Evolutionary conservation across 2,329 filamentous ascomycete species (phyloP).

Genomic region (Diaporthe sp.): DNA sequence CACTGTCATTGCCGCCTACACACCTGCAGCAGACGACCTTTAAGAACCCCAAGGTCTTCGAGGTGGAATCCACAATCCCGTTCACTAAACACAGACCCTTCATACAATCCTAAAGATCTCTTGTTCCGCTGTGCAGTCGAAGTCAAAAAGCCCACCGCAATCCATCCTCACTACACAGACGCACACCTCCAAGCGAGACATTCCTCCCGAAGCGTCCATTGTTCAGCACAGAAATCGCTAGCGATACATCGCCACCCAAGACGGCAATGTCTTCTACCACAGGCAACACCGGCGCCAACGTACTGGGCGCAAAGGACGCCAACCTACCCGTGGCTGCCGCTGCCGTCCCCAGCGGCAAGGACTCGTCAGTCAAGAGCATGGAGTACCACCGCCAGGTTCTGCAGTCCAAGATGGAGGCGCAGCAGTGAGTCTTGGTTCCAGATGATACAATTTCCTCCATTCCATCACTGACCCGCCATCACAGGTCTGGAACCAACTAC

Average conservation of each 20-base stretch:
- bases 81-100: slow-evolving; percentile 15
- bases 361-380: slow-evolving; percentile 69
- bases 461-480: slow-evolving; percentile 15
- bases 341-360: slow-evolving; percentile 52
- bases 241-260: background rate
- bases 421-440: slow-evolving; percentile 44
- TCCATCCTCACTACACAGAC: slow-evolving; percentile 1
- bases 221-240: background rate
- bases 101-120: slow-evolving; percentile 10
- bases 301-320: slow-evolving; percentile 76
- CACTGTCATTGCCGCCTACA: slow-evolving; percentile 1
- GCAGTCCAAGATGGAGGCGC: slow-evolving; percentile 77
- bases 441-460: background rate
- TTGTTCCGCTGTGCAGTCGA: slow-evolving; percentile 8
- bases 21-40: slow-evolving; percentile 1
- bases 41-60: slow-evolving; percentile 28
- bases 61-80: background rate
- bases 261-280: slow-evolving; percentile 64
- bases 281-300: slow-evolving; percentile 53
- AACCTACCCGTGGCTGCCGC: slow-evolving; percentile 66
- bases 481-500: slow-evolving; percentile 59
- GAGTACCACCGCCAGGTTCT: slow-evolving; percentile 84
- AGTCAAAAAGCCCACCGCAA: background rate
- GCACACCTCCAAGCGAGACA: slow-evolving; percentile 2
- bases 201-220: slow-evolving; percentile 16